Base-by-base conservation (phyloP, 495 filamentous ascomycete genomes). In the Daldinia loculata region DNA sequence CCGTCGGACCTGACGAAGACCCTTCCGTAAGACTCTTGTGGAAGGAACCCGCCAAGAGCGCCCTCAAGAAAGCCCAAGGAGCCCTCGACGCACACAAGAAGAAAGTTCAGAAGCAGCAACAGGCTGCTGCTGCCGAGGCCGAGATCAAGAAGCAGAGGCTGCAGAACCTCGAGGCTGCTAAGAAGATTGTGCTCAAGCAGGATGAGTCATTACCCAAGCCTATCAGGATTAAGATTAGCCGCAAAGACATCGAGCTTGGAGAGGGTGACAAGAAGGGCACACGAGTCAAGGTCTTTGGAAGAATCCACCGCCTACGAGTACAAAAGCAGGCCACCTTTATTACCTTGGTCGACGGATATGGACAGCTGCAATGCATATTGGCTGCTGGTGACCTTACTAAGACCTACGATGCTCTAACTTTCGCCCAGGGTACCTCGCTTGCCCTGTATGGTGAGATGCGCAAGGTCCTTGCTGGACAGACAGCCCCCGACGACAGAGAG, bases 281-380 rank as follows among this genome's bases (percentile, higher is more conserved):
- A 14, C 84, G 93, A 39, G 93, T 98, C 32, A 89, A 89, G 72
- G 91, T 98, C 48, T 87, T 89, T 56, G 95, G 95, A 36, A 86
- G 95, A 66, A 91, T 98, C 36, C 93, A 97, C 81, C 87, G 93
- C 43, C 80, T 95, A 72, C 88, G 94, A 55, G 83, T 84, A 53
- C 95, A 98, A 81, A 97, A 96, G 83, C 90, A 92, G 69, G 87
- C 92, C 48, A 89, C 93, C 48, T 99, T 99, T 80, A 81, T 98
- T 70, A 95, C 90, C 11, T 83, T 99, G 38, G 83, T 89, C 74
- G 95, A 98, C 74, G 95, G 95, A 41, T 95, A 95, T 72, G 95
- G 95, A 24, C 89, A 90, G 72, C 82, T 99, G 66, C 95, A 98
- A 84, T 96, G 93, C 70, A 86, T 99, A 69, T 78, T 99, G 70